Evolutionary conservation across 129 eudicot species (phyloP).

Genomic region (Lonicera japonica): DNA sequence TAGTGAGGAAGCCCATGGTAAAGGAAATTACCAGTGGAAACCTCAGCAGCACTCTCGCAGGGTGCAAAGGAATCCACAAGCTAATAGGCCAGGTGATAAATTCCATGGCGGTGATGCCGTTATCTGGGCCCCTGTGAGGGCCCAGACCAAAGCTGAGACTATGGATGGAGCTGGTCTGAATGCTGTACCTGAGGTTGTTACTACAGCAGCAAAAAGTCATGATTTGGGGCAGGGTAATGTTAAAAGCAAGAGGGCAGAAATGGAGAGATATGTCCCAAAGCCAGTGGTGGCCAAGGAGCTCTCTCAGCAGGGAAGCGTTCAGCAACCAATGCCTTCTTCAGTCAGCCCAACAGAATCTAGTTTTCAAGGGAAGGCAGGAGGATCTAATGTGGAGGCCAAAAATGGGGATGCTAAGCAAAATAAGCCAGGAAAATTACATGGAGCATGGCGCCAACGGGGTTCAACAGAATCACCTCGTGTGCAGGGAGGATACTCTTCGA

Average conservation of each 20-base stretch:
- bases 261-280: constrained; percentile 89
- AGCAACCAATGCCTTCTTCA: constrained; percentile 26
- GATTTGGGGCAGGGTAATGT: constrained; percentile 40
- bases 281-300: constrained; percentile 82
- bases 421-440: constrained; percentile 48
- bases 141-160: constrained; percentile 49
- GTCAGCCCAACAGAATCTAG: constrained; percentile 24
- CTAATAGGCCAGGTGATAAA: constrained; percentile 43
- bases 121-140: constrained; percentile 92
- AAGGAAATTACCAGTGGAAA: constrained; percentile 45
- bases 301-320: constrained; percentile 60
- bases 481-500: constrained; percentile 30
- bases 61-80: constrained; percentile 55
- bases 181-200: constrained; percentile 25
- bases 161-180: constrained; percentile 27
- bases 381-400: constrained; percentile 28
- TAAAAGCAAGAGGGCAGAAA: constrained; percentile 91
- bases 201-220: constrained; percentile 26
- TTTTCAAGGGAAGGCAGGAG: constrained; percentile 18
- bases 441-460: constrained; percentile 54
- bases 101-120: constrained; percentile 56
- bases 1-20: constrained; percentile 39
- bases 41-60: constrained; percentile 57
- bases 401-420: constrained; percentile 31
- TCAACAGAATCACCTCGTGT: constrained; percentile 31